phyloP scores from a whole-genome alignment of 2,329 filamentous ascomycete genomes.

The Ophiostoma himal-ulmi region DNA sequence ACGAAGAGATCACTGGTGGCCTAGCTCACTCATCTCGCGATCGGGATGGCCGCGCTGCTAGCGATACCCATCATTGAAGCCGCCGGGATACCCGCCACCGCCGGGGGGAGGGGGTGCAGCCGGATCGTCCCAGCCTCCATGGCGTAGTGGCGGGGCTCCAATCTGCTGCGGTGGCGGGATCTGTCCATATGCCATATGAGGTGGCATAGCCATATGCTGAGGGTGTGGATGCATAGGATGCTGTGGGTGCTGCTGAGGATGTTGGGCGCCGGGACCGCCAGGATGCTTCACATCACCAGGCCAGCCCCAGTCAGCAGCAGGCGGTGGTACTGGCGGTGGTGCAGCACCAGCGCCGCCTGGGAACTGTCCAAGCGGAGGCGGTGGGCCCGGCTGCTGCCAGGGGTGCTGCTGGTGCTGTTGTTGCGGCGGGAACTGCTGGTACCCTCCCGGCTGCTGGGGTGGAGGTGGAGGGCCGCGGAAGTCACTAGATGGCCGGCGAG shows the following conservation, averaged over 20 bases:
- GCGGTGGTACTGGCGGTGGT: neutral
- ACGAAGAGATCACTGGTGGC: neutral
- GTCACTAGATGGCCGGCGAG: slow-evolving; percentile 11
- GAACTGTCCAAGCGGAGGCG: neutral
- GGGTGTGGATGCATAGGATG: neutral
- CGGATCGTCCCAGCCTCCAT: slow-evolving; percentile 11
- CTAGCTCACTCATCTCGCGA: slow-evolving; percentile 2
- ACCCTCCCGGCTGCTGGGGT: neutral
- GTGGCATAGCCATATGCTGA: slow-evolving; percentile 8
- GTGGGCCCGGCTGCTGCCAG: neutral
- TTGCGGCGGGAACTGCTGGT: slow-evolving; percentile 14
- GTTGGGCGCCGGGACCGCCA: neutral
- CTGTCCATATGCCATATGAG: slow-evolving; percentile 14
- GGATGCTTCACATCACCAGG: slow-evolving; percentile 20
- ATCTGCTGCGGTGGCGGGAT: slow-evolving; percentile 11
- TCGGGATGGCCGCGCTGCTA: slow-evolving; percentile 15
- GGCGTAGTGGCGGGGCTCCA: neutral
- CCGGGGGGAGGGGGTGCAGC: neutral
- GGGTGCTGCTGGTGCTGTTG: slow-evolving; percentile 11
- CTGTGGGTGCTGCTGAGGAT: neutral
- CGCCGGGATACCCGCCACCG: neutral
- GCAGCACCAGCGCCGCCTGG: neutral
- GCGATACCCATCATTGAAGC: slow-evolving; percentile 21
- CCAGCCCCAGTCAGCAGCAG: slow-evolving; percentile 20
- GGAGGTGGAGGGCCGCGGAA: slow-evolving; percentile 14